Evolutionary conservation across 139 green algal species (phyloP).

Genomic region (Tetradesmus obliquus): DNA sequence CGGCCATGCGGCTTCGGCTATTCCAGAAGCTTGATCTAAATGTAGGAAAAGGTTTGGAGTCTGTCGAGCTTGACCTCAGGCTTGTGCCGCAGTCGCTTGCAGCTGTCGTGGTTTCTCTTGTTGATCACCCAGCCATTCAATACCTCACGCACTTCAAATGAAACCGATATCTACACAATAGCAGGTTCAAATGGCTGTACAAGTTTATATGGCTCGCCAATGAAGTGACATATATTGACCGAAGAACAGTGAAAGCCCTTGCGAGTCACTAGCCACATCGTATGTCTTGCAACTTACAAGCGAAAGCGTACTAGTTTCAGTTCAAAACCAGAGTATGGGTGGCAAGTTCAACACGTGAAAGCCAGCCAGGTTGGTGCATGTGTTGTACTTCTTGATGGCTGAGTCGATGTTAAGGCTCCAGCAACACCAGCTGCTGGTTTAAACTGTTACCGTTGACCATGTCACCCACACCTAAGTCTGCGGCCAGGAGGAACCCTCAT

Average conservation of each 20-base stretch:
- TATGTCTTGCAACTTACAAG: background rate
- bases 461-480: constrained; percentile 32
- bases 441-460: background rate
- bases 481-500: background rate
- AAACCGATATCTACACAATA: background rate
- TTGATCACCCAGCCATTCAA: background rate
- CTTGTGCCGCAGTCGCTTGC: background rate
- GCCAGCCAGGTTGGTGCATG: background rate
- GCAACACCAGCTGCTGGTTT: background rate
- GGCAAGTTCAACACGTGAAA: background rate
- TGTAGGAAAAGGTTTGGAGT: background rate
- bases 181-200: background rate
- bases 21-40: background rate
- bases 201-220: background rate
- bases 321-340: no score
- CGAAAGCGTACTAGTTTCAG: background rate
- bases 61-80: background rate
- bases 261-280: background rate
- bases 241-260: background rate
- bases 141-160: background rate
- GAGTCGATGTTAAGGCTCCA: background rate
- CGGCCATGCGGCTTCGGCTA: background rate
- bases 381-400: background rate
- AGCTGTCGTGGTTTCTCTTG: background rate
- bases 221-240: background rate